These are phyloP conservation scores for Coniochaeta hoffmannii DNA, from an alignment of 2,329 filamentous ascomycete genomes.

Conservation along the genomic window DNA sequence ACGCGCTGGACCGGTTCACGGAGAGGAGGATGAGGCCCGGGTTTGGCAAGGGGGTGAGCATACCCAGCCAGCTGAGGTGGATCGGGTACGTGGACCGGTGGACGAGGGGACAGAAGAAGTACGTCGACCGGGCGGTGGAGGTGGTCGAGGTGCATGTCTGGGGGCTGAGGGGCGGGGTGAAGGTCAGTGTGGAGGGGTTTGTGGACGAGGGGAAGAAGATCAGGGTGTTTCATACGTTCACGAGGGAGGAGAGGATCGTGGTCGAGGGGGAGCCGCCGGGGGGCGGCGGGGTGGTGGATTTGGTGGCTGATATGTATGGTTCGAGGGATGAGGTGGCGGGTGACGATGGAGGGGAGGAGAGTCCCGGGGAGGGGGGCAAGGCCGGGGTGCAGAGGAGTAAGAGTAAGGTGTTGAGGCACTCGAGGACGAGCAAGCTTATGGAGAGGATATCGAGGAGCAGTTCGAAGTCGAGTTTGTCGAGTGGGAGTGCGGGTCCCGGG, in stretches of 20 bases:
- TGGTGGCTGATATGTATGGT: constrained; percentile 41
- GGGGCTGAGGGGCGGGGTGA: constrained; percentile 82
- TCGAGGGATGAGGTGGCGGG: constrained; percentile 7
- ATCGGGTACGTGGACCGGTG: constrained; percentile 84
- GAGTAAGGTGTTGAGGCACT: constrained; percentile 13
- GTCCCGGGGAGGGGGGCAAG: constrained; percentile 23
- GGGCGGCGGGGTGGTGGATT: constrained; percentile 39
- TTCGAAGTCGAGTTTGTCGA: constrained; percentile 11
- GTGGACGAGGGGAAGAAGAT: constrained; percentile 86
- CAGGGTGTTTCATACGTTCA: constrained; percentile 75
- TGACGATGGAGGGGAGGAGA: constrained; percentile 21
- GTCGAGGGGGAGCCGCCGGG: constrained; percentile 51
- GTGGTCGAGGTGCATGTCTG: constrained; percentile 84
- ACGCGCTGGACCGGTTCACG: constrained; percentile 56
- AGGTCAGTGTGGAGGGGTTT: constrained; percentile 77
- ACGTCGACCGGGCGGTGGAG: constrained; percentile 76
- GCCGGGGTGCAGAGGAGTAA: constrained; percentile 3
- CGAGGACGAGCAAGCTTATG: constrained; percentile 10
- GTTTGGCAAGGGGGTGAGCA: constrained; percentile 85
- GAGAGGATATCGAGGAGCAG: not conserved
- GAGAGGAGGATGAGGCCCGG: constrained; percentile 80
- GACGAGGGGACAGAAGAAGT: constrained; percentile 67
- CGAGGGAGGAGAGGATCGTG: constrained; percentile 61
- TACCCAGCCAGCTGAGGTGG: constrained; percentile 86
- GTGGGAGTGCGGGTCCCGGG: constrained; percentile 8